These are phyloP conservation scores for Populus hybrid DNA, from an alignment of 441 rosid species.

Conservation along the genomic window DNA sequence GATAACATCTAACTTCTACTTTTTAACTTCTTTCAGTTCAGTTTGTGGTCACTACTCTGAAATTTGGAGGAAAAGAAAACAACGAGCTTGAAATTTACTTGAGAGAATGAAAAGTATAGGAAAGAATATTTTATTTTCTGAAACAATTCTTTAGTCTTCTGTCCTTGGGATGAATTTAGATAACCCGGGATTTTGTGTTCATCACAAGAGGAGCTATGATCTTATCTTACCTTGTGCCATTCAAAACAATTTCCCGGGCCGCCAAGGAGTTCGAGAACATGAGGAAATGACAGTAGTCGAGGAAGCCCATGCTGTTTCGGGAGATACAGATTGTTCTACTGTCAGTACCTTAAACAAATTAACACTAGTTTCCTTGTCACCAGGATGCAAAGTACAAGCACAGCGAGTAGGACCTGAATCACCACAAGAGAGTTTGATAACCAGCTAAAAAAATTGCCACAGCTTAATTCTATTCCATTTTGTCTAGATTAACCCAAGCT, in stretches of 20 bases:
- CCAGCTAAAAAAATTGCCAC: neutral
- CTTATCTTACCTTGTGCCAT: neutral
- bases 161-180: too few species aligned
- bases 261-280: neutral
- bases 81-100: neutral
- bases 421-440: neutral
- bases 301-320: neutral
- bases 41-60: neutral
- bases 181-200: too few species aligned
- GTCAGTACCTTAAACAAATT: neutral
- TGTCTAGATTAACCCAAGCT: neutral
- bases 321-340: neutral
- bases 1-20: neutral
- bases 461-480: slow-evolving; percentile 11
- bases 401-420: neutral
- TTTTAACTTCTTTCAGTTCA: neutral
- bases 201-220: neutral
- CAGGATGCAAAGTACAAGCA: neutral
- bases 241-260: neutral
- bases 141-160: too few species aligned
- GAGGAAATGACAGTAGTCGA: neutral
- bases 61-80: neutral
- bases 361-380: neutral
- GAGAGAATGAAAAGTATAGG: neutral
- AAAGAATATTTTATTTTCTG: neutral